Evolutionary conservation across 2,329 filamentous ascomycete species (phyloP).

Genomic region (Coleophoma eucalyptorum): DNA sequence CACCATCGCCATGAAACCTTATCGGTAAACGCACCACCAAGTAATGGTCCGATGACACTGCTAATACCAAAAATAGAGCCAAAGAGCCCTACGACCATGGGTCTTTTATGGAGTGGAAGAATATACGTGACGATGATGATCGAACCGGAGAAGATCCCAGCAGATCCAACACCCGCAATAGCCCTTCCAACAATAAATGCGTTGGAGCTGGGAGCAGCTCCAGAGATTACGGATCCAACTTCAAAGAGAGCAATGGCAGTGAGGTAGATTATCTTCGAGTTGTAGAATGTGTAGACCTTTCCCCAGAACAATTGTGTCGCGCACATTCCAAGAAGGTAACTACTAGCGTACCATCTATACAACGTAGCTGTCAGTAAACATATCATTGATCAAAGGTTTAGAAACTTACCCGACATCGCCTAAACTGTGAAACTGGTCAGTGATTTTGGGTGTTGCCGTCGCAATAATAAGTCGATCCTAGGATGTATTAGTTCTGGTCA

Average conservation of each 20-base stretch:
- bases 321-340: not conserved
- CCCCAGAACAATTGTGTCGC: constrained; percentile 4
- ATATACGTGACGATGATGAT: constrained; percentile 16
- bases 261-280: constrained; percentile 12
- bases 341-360: not conserved
- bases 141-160: constrained; percentile 19
- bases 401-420: not conserved
- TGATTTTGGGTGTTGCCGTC: not conserved
- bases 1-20: constrained; percentile 30
- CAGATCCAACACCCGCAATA: constrained; percentile 19
- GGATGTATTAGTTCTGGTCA: not conserved
- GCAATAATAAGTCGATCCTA: not conserved
- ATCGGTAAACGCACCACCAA: constrained; percentile 25
- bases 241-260: constrained; percentile 21
- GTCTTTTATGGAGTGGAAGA: constrained; percentile 13
- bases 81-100: constrained; percentile 10
- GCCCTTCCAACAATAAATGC: constrained; percentile 24
- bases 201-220: constrained; percentile 18
- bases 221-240: constrained; percentile 21
- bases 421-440: not conserved
- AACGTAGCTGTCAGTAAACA: no score
- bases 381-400: no score
- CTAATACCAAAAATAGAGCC: constrained; percentile 17
- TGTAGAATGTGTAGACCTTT: constrained; percentile 16
- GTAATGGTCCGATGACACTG: constrained; percentile 20